Base-by-base conservation (phyloP, 805 yeast species). In the Lachancea lanzarotensis region DNA sequence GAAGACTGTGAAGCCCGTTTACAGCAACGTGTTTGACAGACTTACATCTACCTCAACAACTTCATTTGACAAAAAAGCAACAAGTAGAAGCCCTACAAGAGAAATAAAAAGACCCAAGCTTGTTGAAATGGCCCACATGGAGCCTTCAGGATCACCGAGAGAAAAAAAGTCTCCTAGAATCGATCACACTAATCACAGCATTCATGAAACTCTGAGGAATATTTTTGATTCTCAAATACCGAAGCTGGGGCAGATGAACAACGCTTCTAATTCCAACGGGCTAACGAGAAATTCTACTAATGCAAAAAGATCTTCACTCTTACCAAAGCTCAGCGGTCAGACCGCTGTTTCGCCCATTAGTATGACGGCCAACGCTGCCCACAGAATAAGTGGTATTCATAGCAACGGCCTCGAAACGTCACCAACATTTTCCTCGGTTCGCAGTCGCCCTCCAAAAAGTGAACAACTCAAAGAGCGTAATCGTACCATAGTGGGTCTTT, bases 81-180 rank as follows among this genome's bases (percentile, higher is more conserved):
- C 38, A 17, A 35, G 40, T n/a, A 37, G 46, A 37, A 43, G 45
- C 32, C 44, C 44, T 15, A 31, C 31, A 17, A 35, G 42, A 31
- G 45, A 40, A 13, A 7, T 35, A 5, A 26, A 34, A 32, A 36
- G 35, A 22, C 16, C 11, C 16, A 39, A 12, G 6, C 38, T 22
- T n/a, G 3, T 9, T 2, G 13, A 35, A 12, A 4, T 26, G 10
- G n/a, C 22, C 11, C 48, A 57, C 16, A 53, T 54, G 12, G 65
- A 60, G 45, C 37, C 54, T 22, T 52, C 55, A 9, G 65, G 66
- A 1, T 62, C 66, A 4, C 66, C 66, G 2, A 51, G 53, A 36
- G 51, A 53, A 42, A 48, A 63, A 27, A 39, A 45, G 18, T 49
- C 59, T 1, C 52, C 56, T 8, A 34, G 38, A 12, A 38, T 43